These are phyloP conservation scores for Pythium dissimile DNA, from an alignment of 352 stramenopile species.

Conservation along the genomic window DNA sequence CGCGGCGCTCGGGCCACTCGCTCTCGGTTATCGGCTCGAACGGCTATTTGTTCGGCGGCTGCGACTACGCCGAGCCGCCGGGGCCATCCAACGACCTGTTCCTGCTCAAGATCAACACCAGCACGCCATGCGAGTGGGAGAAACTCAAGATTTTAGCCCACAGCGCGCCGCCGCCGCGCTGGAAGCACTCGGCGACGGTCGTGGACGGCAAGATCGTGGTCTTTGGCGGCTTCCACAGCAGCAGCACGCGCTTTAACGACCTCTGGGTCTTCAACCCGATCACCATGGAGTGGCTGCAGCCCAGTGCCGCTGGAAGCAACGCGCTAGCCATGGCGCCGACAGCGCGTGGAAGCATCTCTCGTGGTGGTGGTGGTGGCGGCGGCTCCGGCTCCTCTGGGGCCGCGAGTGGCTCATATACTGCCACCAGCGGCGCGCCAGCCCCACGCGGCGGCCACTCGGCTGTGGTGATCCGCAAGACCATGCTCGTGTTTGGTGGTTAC, in stretches of 20 bases:
- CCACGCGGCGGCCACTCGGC: slow-evolving; percentile 90
- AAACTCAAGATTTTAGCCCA: slow-evolving; percentile 40
- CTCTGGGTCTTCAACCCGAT: slow-evolving; percentile 96
- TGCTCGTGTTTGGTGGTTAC: slow-evolving; percentile 96
- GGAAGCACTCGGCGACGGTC: slow-evolving; percentile 90
- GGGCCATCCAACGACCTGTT: slow-evolving; percentile 93
- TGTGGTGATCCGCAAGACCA: slow-evolving; percentile 69
- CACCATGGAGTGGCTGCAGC: slow-evolving; percentile 89
- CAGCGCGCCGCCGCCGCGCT: slow-evolving; percentile 49
- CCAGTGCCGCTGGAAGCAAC: not conserved
- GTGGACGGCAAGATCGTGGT: slow-evolving; percentile 90
- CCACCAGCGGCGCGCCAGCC: slow-evolving; percentile 31
- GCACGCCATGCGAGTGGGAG: slow-evolving; percentile 69
- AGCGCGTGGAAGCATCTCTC: slow-evolving; percentile 26
- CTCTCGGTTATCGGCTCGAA: slow-evolving; percentile 89
- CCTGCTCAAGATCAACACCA: slow-evolving; percentile 87
- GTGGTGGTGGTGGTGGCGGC: not conserved
- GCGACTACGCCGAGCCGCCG: slow-evolving; percentile 81
- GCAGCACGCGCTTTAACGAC: slow-evolving; percentile 90
- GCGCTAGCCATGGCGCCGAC: slow-evolving; percentile 37
- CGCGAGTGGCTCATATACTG: not conserved
- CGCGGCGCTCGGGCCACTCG: slow-evolving; percentile 91
- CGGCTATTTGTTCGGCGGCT: slow-evolving; percentile 93
- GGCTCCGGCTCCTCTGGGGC: not conserved
- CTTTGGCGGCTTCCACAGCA: slow-evolving; percentile 94